Evolutionary conservation across 2,329 filamentous ascomycete species (phyloP).

Genomic region (Tothia fuscella): DNA sequence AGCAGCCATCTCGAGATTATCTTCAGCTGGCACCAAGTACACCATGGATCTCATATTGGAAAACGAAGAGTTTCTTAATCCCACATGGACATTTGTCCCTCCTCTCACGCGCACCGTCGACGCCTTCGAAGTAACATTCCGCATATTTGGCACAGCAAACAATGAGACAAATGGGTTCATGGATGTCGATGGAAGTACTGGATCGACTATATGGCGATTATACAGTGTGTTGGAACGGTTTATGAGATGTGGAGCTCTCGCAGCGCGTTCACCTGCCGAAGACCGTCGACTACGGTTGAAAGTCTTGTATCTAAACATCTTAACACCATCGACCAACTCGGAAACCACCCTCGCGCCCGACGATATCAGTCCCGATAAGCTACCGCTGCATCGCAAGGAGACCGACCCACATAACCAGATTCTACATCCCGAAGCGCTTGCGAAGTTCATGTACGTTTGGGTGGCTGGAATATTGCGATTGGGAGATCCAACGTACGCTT

Average conservation of each 20-base stretch:
- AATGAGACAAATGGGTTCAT: background rate
- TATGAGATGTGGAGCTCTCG: background rate
- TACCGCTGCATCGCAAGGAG: background rate
- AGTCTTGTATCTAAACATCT: conserved; percentile 1
- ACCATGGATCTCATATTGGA: background rate
- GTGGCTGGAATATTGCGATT: background rate
- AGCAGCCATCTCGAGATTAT: too few relatives aligned
- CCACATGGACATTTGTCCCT: conserved; percentile 1
- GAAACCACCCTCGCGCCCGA: background rate
- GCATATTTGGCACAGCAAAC: background rate
- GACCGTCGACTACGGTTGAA: background rate
- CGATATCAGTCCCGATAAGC: background rate
- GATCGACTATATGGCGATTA: background rate
- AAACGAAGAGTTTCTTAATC: background rate
- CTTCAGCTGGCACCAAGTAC: conserved; percentile 1
- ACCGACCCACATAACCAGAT: background rate
- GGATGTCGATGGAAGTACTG: background rate
- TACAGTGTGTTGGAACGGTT: conserved; percentile 4
- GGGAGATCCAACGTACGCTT: background rate
- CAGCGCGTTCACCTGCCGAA: background rate
- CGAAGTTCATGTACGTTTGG: conserved; percentile 5
- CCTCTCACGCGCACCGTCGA: background rate
- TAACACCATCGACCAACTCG: background rate
- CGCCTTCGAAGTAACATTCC: background rate
- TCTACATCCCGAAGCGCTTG: conserved; percentile 3